These are phyloP conservation scores for Spizellomyces punctatus DNA, from an alignment of 192 early-diverging fungal species.

Conservation along the genomic window DNA sequence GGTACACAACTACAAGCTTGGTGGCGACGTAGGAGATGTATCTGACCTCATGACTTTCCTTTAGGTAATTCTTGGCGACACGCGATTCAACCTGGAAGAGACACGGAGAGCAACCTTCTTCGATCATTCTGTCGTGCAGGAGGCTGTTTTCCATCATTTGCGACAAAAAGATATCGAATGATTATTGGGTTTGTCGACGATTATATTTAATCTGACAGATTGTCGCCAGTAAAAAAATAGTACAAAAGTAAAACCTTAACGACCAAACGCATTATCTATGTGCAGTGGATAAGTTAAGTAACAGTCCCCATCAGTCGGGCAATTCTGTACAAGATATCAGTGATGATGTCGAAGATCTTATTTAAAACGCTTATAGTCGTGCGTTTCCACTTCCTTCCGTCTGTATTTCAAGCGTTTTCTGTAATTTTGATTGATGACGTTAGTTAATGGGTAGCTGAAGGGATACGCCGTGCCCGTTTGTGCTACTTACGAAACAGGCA, in stretches of 20 bases:
- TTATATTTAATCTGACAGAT: no score
- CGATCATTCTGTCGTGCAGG: slow-evolving; percentile 77
- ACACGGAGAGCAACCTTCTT: slow-evolving; percentile 72
- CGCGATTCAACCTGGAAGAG: slow-evolving; percentile 74
- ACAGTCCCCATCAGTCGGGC: no score
- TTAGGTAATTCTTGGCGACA: slow-evolving; percentile 70
- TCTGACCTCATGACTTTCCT: slow-evolving; percentile 25
- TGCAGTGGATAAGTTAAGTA: no score
- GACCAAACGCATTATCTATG: no score
- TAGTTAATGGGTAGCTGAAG: background rate
- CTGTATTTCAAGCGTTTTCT: slow-evolving; percentile 42
- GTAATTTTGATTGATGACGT: background rate
- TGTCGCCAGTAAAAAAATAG: no score
- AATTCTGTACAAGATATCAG: no score
- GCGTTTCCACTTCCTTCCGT: slow-evolving; percentile 50
- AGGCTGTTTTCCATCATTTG: slow-evolving; percentile 91
- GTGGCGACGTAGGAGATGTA: background rate
- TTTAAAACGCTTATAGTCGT: slow-evolving; percentile 60
- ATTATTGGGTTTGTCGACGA: background rate
- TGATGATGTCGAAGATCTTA: slow-evolving; percentile 10
- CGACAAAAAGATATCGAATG: slow-evolving; percentile 15
- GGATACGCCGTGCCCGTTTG: no score
- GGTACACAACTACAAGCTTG: background rate
- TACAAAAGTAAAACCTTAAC: no score
- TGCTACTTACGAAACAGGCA: slow-evolving; percentile 43